phyloP scores from a whole-genome alignment of 1,284 basidiomycete genomes.

The Vanrija sp. region DNA sequence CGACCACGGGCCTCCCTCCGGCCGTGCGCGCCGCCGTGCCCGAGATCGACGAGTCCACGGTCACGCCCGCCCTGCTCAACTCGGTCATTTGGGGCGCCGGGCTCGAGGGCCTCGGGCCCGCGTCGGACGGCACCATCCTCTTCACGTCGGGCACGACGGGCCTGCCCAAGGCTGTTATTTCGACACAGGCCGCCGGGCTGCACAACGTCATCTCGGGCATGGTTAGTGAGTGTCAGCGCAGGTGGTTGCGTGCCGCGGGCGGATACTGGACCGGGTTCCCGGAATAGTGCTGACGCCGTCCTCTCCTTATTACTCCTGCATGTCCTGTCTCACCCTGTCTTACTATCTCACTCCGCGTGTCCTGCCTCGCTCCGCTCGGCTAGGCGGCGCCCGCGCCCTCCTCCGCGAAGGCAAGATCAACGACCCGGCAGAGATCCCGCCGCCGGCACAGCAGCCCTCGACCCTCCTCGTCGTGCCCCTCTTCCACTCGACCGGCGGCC shows the following conservation, averaged over 20 bases:
- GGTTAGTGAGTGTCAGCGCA: constrained; percentile 26
- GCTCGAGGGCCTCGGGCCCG: constrained; percentile 25
- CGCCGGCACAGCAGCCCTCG: neutral
- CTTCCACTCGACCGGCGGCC: constrained; percentile 43
- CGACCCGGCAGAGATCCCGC: neutral
- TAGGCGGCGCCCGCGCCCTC: neutral
- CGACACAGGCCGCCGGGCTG: constrained; percentile 35
- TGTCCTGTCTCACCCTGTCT: neutral
- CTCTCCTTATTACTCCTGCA: neutral
- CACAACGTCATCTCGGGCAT: constrained; percentile 31
- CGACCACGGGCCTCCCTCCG: no score
- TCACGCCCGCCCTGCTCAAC: neutral
- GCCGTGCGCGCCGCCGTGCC: neutral
- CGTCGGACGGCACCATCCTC: constrained; percentile 39
- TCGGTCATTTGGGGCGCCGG: constrained; percentile 6
- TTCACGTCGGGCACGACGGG: constrained; percentile 37
- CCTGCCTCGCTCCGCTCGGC: neutral
- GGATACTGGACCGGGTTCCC: neutral
- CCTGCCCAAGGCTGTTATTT: constrained; percentile 36
- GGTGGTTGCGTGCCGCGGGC: neutral
- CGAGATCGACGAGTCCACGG: neutral
- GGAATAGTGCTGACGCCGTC: neutral
- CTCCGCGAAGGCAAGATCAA: neutral
- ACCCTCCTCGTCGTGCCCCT: constrained; percentile 36
- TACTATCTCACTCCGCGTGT: neutral